These are phyloP conservation scores for Ogataea sp. DNA, from an alignment of 805 yeast genomes.

Conservation along the genomic window DNA sequence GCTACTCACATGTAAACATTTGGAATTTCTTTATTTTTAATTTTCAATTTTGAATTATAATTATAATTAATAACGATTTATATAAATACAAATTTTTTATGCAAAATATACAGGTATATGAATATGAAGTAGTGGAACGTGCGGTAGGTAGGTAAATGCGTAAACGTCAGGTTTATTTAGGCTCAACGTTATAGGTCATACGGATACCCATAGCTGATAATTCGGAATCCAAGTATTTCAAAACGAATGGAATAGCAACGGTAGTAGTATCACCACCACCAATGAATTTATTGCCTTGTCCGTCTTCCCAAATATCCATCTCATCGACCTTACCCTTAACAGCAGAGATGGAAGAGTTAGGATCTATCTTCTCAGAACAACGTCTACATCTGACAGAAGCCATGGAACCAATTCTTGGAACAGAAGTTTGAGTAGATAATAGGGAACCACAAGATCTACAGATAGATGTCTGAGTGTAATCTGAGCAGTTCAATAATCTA, in stretches of 20 bases:
- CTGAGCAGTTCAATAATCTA: conserved; percentile 89
- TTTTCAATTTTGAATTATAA: no score
- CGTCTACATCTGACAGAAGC: conserved; percentile 82
- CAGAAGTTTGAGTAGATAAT: conserved; percentile 81
- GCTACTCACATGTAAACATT: no score
- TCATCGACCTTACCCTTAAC: conserved; percentile 48
- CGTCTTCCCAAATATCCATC: conserved; percentile 92
- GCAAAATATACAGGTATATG: no score
- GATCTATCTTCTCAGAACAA: conserved; percentile 71
- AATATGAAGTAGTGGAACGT: no score
- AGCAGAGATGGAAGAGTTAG: conserved; percentile 37
- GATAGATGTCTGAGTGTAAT: conserved; percentile 83
- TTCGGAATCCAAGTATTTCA: conserved; percentile 92
- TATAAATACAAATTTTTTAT: no score
- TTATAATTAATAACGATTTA: background rate
- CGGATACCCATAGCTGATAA: conserved; percentile 96
- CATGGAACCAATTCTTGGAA: conserved; percentile 80
- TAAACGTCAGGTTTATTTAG: conserved; percentile 24
- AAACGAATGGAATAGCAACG: conserved; percentile 93
- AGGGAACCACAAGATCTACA: conserved; percentile 94
- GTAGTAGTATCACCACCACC: conserved; percentile 95
- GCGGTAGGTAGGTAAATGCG: no score
- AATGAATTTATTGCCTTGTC: conserved; percentile 81
- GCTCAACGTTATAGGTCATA: conserved; percentile 81
- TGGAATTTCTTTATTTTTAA: no score